Base-by-base conservation (phyloP, 495 filamentous ascomycete species). In the Lasiosphaeris hirsuta region DNA sequence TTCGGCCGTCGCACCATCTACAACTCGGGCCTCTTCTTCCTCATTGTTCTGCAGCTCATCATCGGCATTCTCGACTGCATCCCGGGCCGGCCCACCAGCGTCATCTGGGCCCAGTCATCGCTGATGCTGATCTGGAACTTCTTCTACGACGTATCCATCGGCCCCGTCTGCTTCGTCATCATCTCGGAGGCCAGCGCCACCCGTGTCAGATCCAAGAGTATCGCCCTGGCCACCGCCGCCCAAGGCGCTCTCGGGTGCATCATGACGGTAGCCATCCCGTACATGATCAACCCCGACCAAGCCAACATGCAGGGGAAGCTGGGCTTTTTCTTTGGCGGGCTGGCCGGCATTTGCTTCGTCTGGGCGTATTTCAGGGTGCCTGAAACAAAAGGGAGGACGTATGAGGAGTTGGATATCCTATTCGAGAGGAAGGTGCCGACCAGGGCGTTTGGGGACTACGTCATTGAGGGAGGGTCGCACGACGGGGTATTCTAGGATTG, bases 251-350 rank as follows among this genome's bases (percentile, higher is more conserved):
- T 85, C 37, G 81, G 81, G 1, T 85, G 86, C 41, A 70, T 78
- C 9, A 85, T 84, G 72, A 84, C 81, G 5, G 77, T 89, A 10
- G 80, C 80, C 0, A 83, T 86, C 47, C 84, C 84, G 0, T 86
- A 88, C 56, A 81, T 87, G 79, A 78, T 89, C 43, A 88, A 87
- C 58, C 82, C 84, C 1, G 80, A 85, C 45, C 72, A 83, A 23
- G 85, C 78, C 18, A 81, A 88, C 57, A 72, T 85, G 72, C 76
- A 78, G 49, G 84, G 84, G 1, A 87, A 89, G 64, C 71, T 86
- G 0, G 86, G 85, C 0, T 89, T 88, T 61, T 83, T 88, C 64
- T 89, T 84, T 64, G 84, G 81, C 11, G 84, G 82, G 0, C 62
- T 84, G 4, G 78, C 78, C 2, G 62, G 63, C 0, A 8, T 77